phyloP scores from a whole-genome alignment of 345 rosid genomes.

The Angophora floribunda region DNA sequence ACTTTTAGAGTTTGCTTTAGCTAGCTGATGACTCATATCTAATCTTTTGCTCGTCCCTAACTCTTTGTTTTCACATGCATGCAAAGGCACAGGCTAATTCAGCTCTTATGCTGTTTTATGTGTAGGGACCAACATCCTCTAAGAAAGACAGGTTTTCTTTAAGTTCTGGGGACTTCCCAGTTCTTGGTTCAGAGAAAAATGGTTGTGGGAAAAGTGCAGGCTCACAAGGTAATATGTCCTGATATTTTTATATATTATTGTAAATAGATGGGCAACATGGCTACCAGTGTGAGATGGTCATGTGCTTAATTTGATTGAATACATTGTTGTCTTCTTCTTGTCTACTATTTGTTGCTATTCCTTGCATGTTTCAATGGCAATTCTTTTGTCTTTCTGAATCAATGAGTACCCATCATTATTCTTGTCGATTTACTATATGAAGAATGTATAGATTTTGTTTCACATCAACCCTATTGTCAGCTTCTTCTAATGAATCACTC shows the following conservation, averaged over 20 bases:
- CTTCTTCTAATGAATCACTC: not conserved
- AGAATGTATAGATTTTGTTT: not conserved
- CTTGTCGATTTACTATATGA: not conserved
- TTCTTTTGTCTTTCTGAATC: not conserved
- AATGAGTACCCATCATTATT: not conserved
- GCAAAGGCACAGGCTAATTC: not conserved
- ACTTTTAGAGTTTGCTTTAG: not conserved
- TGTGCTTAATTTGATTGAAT: not conserved
- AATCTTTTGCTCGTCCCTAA: not conserved
- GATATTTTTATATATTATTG: not conserved
- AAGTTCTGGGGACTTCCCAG: slow-evolving; percentile 90
- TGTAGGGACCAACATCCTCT: slow-evolving; percentile 57
- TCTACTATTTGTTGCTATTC: not conserved
- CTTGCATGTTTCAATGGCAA: not conserved
- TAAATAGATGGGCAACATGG: not conserved
- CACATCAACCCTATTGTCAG: not conserved
- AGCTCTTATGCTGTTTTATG: not conserved
- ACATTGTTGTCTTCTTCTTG: not conserved
- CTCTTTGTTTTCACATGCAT: not conserved
- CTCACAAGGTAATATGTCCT: slow-evolving; percentile 44
- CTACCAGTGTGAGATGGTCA: not conserved
- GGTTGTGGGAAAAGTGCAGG: slow-evolving; percentile 37
- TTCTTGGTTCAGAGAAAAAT: slow-evolving; percentile 84
- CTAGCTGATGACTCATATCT: not conserved
- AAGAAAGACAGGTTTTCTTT: slow-evolving; percentile 80